Evolutionary conservation across 345 rosid species (phyloP).

Genomic region (Sisymbrium irio): DNA sequence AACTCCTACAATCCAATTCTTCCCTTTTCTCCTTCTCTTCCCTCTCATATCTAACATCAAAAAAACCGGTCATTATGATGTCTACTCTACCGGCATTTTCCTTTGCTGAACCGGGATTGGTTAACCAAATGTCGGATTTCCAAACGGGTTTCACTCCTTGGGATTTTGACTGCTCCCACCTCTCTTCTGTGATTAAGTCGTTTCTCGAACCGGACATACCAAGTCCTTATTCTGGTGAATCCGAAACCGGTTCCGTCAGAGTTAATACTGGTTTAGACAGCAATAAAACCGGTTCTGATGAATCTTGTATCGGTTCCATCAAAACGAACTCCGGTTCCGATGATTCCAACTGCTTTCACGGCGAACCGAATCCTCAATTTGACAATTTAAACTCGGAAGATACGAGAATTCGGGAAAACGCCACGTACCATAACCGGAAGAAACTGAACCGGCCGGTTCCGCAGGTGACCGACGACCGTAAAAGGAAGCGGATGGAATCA

Average conservation of each 20-base stretch:
- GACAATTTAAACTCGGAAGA: not conserved
- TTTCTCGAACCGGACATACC: constrained; percentile 25
- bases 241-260: constrained; percentile 12
- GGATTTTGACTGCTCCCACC: constrained; percentile 40
- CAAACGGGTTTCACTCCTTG: constrained; percentile 58
- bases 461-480: constrained; percentile 57
- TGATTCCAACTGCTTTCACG: not conserved
- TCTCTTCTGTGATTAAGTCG: constrained; percentile 33
- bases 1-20: constrained; percentile 58
- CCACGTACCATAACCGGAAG: constrained; percentile 35
- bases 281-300: constrained; percentile 19
- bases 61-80: constrained; percentile 26
- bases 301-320: constrained; percentile 14
- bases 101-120: constrained; percentile 35
- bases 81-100: constrained; percentile 45
- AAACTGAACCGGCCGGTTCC: constrained; percentile 21
- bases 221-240: constrained; percentile 28
- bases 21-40: constrained; percentile 70
- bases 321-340: constrained; percentile 12
- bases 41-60: constrained; percentile 11
- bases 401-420: not conserved
- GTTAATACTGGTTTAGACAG: constrained; percentile 6
- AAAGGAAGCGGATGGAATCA: constrained; percentile 72
- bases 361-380: not conserved
- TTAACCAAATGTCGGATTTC: constrained; percentile 41